Conservation (phyloP, 2,329 filamentous ascomycete genomes). For the Onygenales sp. region DNA sequence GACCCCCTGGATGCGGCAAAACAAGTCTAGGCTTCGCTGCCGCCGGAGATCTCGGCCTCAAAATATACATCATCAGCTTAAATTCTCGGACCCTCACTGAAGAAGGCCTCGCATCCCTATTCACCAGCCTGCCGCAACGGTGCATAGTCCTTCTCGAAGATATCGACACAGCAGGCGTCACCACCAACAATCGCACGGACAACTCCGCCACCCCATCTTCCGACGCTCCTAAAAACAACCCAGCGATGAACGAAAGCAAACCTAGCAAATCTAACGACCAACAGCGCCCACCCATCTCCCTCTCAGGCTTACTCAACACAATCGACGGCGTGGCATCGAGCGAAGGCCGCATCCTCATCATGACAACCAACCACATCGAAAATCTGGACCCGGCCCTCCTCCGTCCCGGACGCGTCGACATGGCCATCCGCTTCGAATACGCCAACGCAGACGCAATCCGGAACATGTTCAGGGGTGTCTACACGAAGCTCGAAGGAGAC, state of each 20-base stretch:
- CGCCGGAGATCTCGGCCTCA: conserved; percentile 59
- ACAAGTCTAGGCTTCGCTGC: conserved; percentile 61
- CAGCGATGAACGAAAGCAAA: conserved; percentile 9
- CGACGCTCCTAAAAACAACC: conserved; percentile 13
- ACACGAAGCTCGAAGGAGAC: conserved; percentile 24
- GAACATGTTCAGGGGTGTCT: conserved; percentile 33
- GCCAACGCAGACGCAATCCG: conserved; percentile 26
- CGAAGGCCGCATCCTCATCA: conserved; percentile 63
- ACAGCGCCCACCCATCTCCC: conserved; percentile 40
- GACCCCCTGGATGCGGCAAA: conserved; percentile 73
- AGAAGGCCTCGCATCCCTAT: conserved; percentile 55
- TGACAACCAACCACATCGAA: conserved; percentile 62
- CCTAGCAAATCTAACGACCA: conserved; percentile 5
- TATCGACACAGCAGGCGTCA: conserved; percentile 63
- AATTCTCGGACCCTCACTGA: conserved; percentile 55
- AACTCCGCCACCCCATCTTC: conserved; percentile 15
- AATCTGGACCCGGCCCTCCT: conserved; percentile 56
- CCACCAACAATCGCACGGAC: conserved; percentile 37
- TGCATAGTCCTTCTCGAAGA: conserved; percentile 70
- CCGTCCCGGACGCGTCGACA: conserved; percentile 58
- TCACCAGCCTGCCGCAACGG: conserved; percentile 56
- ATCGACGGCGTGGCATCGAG: conserved; percentile 61
- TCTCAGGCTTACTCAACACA: conserved; percentile 60
- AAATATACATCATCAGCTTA: conserved; percentile 63
- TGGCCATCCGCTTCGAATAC: conserved; percentile 49